Percentiles rank a stretch among this genome's conserved stretches.
These are phyloP conservation scores for Pythium apleroticum DNA, from an alignment of 352 stramenopile species.

Conservation along the genomic window DNA sequence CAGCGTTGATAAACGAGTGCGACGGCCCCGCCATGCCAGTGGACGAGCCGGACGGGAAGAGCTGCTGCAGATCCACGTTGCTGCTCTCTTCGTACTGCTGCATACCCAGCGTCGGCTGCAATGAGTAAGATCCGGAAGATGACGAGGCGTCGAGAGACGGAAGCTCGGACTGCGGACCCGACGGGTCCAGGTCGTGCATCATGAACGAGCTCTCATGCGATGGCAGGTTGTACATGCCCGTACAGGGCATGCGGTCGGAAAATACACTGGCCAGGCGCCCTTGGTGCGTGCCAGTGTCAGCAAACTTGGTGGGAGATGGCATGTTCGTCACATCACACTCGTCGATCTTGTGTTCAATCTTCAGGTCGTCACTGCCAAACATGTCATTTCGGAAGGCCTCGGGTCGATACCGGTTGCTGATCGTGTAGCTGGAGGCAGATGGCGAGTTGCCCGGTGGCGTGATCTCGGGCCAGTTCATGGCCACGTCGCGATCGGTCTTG, in stretches of 20 bases:
- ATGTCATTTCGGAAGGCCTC: slow-evolving; percentile 8
- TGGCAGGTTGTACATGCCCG: slow-evolving; percentile 19
- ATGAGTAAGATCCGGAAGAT: not conserved
- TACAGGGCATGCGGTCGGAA: slow-evolving; percentile 29
- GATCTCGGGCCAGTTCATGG: slow-evolving; percentile 34
- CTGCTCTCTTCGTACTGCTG: slow-evolving; percentile 24
- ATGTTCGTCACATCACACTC: not conserved
- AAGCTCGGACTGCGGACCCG: not conserved
- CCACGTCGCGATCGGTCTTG: slow-evolving; percentile 12
- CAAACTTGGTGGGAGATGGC: not conserved
- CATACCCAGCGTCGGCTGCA: slow-evolving; percentile 25
- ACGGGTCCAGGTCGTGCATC: slow-evolving; percentile 14
- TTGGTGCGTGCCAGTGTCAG: slow-evolving; percentile 17
- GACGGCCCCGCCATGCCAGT: not conserved
- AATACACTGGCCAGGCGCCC: slow-evolving; percentile 26
- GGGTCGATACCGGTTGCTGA: slow-evolving; percentile 11
- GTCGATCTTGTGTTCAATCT: slow-evolving; percentile 15
- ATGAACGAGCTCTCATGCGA: slow-evolving; percentile 13
- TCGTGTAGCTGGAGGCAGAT: slow-evolving; percentile 11
- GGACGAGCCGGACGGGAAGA: slow-evolving; percentile 19
- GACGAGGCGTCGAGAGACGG: slow-evolving; percentile 4
- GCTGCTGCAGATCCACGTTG: slow-evolving; percentile 28
- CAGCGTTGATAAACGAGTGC: not conserved
- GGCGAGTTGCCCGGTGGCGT: not conserved
- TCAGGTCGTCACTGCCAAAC: slow-evolving; percentile 10